Evolutionary conservation across 768 basidiomycete species (phyloP), one percentile per base, ranked within the genome.

Genomic region (Boletus vermiculosoides): DNA sequence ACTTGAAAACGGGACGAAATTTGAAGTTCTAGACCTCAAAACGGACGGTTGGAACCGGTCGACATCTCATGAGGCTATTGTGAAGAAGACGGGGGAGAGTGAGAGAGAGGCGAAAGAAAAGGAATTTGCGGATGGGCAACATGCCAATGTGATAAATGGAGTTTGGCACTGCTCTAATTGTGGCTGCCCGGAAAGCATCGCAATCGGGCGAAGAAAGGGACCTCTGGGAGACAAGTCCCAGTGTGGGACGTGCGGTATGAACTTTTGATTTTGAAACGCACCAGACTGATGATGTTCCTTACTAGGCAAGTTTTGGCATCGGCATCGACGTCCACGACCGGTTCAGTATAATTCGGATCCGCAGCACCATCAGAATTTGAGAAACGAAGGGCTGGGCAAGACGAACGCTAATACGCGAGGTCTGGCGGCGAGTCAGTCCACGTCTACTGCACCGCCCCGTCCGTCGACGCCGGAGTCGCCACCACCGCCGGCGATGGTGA

Each of bases 151-250:
- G 63, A 88, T 94, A 67, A 77, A 94, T 61, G 92, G 91, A 1
- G 80, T 90, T 5, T 97, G 94, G 94, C 92, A 94, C 74, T 98
- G 94, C 68, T 93, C 92, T 22, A 96, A 94, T 66, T 97, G 92
- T 64, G 94, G 94, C 6, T 90, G 90, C 68, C 94, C 94, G 0
- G 93, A 92, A 67, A 84, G 76, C 63, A 86, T 96, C 56, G 91
- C 92, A 3, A 76, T 93, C 42, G 94, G 94, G 3, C 77, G 92
- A 58, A 79, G 93, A 62, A 95, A 95, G 65, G 94, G 95, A 1
- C 94, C 92, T 1, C 76, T 93, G 46, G 94, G 94, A 9, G 87
- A 91, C 66, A 93, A 93, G 71, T 88, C 86, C 3, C 89, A 96
- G 70, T 98, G 94, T 73, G 92, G 91, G 33, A 80, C 84, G n/a